Conservation (phyloP, 2,329 filamentous ascomycete genomes). For the Thyridium curvatum region DNA sequence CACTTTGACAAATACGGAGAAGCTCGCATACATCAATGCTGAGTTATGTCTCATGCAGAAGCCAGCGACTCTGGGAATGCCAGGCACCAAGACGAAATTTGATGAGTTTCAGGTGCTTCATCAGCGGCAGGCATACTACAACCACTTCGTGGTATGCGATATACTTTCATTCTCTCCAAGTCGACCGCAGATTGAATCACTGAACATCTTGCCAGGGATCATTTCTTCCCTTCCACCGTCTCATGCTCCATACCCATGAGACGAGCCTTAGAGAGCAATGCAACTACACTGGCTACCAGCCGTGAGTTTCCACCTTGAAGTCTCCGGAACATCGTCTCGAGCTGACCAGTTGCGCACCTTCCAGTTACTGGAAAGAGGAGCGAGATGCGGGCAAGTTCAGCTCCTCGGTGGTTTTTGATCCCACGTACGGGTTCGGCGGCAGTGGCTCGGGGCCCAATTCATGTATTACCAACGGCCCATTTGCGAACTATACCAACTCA, state of each 20-base stretch:
- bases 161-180: no score
- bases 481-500: slow-evolving; percentile 11
- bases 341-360: no score
- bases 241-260: slow-evolving; percentile 21
- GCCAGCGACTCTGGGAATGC: slow-evolving; percentile 10
- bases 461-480: slow-evolving; percentile 11
- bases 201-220: slow-evolving; percentile 13
- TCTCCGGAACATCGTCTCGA: neutral
- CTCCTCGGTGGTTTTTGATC: slow-evolving; percentile 8
- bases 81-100: slow-evolving; percentile 13
- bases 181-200: no score
- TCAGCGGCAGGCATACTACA: slow-evolving; percentile 12
- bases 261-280: slow-evolving; percentile 16
- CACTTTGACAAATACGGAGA: slow-evolving; percentile 13
- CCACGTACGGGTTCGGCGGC: slow-evolving; percentile 10
- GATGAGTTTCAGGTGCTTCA: slow-evolving; percentile 20
- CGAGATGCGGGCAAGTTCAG: slow-evolving; percentile 8
- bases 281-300: slow-evolving; percentile 19
- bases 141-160: slow-evolving; percentile 10
- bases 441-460: slow-evolving; percentile 2
- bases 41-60: slow-evolving; percentile 18
- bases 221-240: slow-evolving; percentile 22
- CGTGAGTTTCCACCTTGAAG: slow-evolving; percentile 6
- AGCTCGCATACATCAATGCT: slow-evolving; percentile 16
- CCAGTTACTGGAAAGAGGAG: slow-evolving; percentile 11